Conservation (phyloP, 371 early-diverging fungal species). For the Syncephalastrum monosporum region DNA sequence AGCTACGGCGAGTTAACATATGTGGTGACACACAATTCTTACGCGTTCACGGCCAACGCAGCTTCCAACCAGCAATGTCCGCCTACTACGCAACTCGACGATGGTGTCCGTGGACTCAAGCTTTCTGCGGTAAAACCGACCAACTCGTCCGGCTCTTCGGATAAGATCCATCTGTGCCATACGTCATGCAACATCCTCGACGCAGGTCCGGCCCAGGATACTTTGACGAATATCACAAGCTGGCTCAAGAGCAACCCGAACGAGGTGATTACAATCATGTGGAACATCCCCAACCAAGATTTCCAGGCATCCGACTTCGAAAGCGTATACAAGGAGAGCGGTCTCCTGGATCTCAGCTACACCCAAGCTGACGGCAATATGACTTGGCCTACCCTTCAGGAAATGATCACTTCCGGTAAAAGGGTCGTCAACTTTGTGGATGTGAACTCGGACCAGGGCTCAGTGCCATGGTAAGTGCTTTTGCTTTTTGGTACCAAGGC, state of each 20-base stretch:
- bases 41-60: conserved; percentile 50
- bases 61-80: conserved; percentile 70
- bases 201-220: conserved; percentile 52
- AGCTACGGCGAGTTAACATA: conserved; percentile 58
- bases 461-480: conserved; percentile 60
- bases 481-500: neutral
- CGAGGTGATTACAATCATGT: conserved; percentile 72
- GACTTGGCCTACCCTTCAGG: conserved; percentile 69
- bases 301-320: conserved; percentile 51
- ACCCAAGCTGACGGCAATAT: conserved; percentile 36
- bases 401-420: conserved; percentile 65
- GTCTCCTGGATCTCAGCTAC: conserved; percentile 55
- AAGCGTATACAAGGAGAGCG: conserved; percentile 54
- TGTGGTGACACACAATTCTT: conserved; percentile 76
- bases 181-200: conserved; percentile 59
- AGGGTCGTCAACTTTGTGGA: conserved; percentile 69
- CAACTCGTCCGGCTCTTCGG: conserved; percentile 21
- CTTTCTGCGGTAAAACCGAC: conserved; percentile 56
- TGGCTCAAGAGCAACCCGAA: conserved; percentile 64
- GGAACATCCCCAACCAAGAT: conserved; percentile 58
- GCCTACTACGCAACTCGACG: conserved; percentile 61
- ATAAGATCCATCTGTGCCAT: conserved; percentile 69
- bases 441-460: conserved; percentile 45
- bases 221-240: conserved; percentile 44
- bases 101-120: conserved; percentile 73